Base-by-base conservation (phyloP, 345 rosid genomes). In the Pistacia integerrima region DNA sequence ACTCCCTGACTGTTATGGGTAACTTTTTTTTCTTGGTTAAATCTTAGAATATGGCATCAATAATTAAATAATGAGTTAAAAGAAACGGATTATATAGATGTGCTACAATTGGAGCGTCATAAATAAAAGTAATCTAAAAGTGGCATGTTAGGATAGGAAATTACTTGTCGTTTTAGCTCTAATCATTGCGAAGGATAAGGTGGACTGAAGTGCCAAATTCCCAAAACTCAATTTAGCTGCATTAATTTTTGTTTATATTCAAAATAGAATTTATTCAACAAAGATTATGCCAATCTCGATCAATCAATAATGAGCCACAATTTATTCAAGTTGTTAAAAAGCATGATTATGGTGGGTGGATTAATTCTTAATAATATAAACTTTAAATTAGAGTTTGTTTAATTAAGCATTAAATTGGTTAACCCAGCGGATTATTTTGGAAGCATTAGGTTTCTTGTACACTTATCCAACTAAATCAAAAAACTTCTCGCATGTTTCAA, bases 401-500 rank as follows among this genome's bases (percentile, higher is more conserved):
- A 52, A 76, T 74, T 79, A 63, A 63, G 82, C 77, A 67, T 46
- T 81, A 79, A 67, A 74, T 80, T 63, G 79, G 77, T 84, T 79
- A 84, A 79, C 83, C 71, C 86, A 81, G 84, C 82, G 76, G 52
- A 70, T 73, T 41, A 74, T 74, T 52, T 49, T 11, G 10, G 77
- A 38, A 38, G 41, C 7, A 38, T 38, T 30, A 4, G 69, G 30
- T 80, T 80, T 64, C 78, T 70, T 70, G 79, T 51, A 59, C 70
- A 69, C 56, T 33, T 64, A 17, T 57, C 74, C 75, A 64, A 75
- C 75, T 17, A 30, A 1, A 57, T 5, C 73, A 54, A 16, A 9
- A 30, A 30, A 30, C 33, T 44, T 12, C 4, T 11, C 54, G 2
- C 55, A 48, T 46, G 8, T 4, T 11, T 18, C 36, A 48, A 13